Evolutionary conservation across 805 yeast species (phyloP).

Genomic region (Ogataea populi-albae): DNA sequence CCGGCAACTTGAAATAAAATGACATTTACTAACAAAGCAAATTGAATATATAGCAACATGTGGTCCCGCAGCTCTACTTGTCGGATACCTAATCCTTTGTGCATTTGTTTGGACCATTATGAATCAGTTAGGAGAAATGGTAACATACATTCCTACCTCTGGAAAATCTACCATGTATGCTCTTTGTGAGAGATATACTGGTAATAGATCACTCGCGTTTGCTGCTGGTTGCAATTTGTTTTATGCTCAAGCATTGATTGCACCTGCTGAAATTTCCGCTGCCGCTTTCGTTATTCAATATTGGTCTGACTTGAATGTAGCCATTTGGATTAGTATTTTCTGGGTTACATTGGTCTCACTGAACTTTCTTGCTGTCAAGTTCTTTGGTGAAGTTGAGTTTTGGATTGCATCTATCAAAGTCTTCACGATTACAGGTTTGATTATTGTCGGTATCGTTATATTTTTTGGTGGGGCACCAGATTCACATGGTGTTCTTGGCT

Average conservation of each 20-base stretch:
- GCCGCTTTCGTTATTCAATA: slow-evolving; percentile 60
- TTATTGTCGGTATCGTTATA: slow-evolving; percentile 53
- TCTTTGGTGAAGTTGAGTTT: slow-evolving; percentile 55
- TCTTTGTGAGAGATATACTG: slow-evolving; percentile 29
- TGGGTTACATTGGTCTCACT: slow-evolving; percentile 44
- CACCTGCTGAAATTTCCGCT: slow-evolving; percentile 63
- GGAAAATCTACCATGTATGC: slow-evolving; percentile 68
- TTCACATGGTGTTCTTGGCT: slow-evolving; percentile 41
- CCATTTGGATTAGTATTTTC: slow-evolving; percentile 58
- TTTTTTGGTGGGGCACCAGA: slow-evolving; percentile 68
- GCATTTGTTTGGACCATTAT: slow-evolving; percentile 63
- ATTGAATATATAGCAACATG: slow-evolving; percentile 23
- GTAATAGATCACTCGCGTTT: slow-evolving; percentile 56
- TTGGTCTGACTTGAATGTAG: slow-evolving; percentile 59
- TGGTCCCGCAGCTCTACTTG: slow-evolving; percentile 45
- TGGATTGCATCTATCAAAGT: slow-evolving; percentile 68
- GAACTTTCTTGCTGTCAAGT: slow-evolving; percentile 52
- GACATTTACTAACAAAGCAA: neutral
- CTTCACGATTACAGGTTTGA: slow-evolving; percentile 59
- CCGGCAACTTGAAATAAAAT: too few species aligned
- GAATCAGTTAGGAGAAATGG: slow-evolving; percentile 67
- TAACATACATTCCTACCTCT: slow-evolving; percentile 56
- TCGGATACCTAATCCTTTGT: slow-evolving; percentile 62
- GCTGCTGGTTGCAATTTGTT: slow-evolving; percentile 49
- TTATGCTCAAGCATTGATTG: slow-evolving; percentile 49